These are phyloP conservation scores for Barnettozyma populi DNA, from an alignment of 805 yeast genomes.

Conservation along the genomic window DNA sequence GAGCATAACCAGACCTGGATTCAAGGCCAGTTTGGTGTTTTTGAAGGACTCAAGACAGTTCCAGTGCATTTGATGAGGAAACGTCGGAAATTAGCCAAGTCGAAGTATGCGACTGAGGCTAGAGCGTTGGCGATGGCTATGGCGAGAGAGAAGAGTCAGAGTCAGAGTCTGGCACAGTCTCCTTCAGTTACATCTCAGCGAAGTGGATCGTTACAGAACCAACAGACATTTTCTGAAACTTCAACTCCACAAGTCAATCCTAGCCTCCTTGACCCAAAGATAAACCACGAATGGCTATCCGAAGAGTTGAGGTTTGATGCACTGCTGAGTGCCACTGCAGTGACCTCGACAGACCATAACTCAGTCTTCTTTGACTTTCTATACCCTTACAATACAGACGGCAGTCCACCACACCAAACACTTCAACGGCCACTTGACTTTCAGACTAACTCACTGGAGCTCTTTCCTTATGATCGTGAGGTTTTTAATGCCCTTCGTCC, in stretches of 20 bases:
- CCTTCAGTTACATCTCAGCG: not conserved
- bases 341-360: slow-evolving; percentile 47
- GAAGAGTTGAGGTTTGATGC: slow-evolving; percentile 70
- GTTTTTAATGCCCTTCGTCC: slow-evolving; percentile 25
- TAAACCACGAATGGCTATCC: slow-evolving; percentile 53
- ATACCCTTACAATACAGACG: slow-evolving; percentile 23
- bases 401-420: slow-evolving; percentile 3
- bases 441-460: slow-evolving; percentile 5
- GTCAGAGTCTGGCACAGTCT: not conserved
- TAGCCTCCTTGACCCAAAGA: slow-evolving; percentile 3
- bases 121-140: slow-evolving; percentile 4
- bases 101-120: slow-evolving; percentile 17
- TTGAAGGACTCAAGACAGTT: slow-evolving; percentile 37
- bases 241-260: not conserved
- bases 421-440: not conserved
- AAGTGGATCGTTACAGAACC: not conserved
- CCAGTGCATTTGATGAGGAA: slow-evolving; percentile 21
- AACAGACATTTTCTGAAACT: not conserved
- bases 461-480: slow-evolving; percentile 21
- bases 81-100: slow-evolving; percentile 23
- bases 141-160: not conserved
- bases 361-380: slow-evolving; percentile 49
- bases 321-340: slow-evolving; percentile 65
- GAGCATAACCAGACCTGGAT: slow-evolving; percentile 42
- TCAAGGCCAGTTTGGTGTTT: slow-evolving; percentile 82